These are phyloP conservation scores for Trichoderma sp. DNA, from an alignment of 2,329 filamentous ascomycete genomes.

Conservation along the genomic window DNA sequence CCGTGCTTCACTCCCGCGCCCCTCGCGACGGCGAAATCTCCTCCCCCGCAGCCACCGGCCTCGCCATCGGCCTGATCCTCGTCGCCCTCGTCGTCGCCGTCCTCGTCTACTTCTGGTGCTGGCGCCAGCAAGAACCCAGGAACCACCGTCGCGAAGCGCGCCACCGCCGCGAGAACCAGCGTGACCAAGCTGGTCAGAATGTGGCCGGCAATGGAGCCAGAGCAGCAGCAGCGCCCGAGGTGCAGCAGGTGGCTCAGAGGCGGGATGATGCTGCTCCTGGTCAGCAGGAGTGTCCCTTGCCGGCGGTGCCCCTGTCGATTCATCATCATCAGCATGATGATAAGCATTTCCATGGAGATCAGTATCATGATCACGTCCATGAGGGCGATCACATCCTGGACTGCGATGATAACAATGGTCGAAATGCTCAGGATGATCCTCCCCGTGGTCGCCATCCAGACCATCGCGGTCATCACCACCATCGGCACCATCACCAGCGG, in stretches of 20 bases:
- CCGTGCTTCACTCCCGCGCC: slow-evolving; percentile 1
- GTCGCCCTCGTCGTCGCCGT: neutral
- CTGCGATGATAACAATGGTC: neutral
- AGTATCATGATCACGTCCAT: neutral
- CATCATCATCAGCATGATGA: slow-evolving; percentile 24
- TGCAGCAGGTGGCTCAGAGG: neutral
- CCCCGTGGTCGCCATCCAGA: neutral
- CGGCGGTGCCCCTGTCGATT: neutral
- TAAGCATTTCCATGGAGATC: slow-evolving; percentile 18
- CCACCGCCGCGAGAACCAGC: neutral
- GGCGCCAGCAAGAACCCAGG: slow-evolving; percentile 2
- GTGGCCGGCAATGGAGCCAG: neutral
- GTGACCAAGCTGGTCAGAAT: neutral
- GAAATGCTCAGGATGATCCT: neutral
- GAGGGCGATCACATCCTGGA: neutral
- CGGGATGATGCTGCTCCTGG: neutral
- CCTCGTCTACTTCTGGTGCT: slow-evolving; percentile 21
- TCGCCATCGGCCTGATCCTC: slow-evolving; percentile 20
- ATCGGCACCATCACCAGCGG: neutral
- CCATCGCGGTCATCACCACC: neutral
- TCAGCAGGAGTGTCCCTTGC: neutral
- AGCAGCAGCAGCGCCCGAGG: neutral
- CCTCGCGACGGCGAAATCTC: slow-evolving; percentile 15
- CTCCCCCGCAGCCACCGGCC: slow-evolving; percentile 10
- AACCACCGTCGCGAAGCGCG: neutral